phyloP scores from a whole-genome alignment of 352 stramenopile genomes.

The Achlya hypogyna region DNA sequence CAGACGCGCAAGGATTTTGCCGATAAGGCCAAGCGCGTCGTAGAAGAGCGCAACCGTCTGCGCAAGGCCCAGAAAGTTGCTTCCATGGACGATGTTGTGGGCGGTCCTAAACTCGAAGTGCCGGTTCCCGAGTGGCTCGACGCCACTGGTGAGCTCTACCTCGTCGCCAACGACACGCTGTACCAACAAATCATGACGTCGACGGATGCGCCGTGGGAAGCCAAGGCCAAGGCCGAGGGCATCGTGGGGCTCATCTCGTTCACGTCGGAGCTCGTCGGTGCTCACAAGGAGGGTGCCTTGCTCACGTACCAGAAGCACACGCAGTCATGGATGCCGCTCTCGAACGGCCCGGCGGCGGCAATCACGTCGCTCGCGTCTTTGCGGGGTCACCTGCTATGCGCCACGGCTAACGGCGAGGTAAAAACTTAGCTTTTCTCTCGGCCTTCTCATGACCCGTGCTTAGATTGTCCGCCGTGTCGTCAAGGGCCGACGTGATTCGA shows the following conservation, averaged over 20 bases:
- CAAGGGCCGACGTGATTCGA: not conserved
- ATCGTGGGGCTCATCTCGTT: slow-evolving; percentile 67
- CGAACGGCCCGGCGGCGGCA: slow-evolving; percentile 28
- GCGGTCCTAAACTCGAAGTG: slow-evolving; percentile 13
- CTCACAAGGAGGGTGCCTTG: slow-evolving; percentile 42
- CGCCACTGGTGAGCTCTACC: slow-evolving; percentile 63
- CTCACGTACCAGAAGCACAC: slow-evolving; percentile 38
- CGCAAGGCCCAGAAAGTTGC: slow-evolving; percentile 45
- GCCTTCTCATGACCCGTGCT: not conserved
- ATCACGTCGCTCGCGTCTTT: slow-evolving; percentile 60
- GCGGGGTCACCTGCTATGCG: slow-evolving; percentile 51
- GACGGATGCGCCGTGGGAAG: slow-evolving; percentile 28
- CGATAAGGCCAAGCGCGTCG: slow-evolving; percentile 80
- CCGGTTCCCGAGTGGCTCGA: slow-evolving; percentile 64
- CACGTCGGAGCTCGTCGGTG: slow-evolving; percentile 53
- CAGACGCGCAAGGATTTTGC: slow-evolving; percentile 76
- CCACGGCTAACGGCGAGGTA: slow-evolving; percentile 38
- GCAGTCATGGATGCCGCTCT: slow-evolving; percentile 41
- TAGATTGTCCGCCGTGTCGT: slow-evolving; percentile 15
- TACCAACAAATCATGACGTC: slow-evolving; percentile 33
- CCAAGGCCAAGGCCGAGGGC: slow-evolving; percentile 31
- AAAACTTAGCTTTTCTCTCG: no score
- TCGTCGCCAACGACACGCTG: slow-evolving; percentile 43
- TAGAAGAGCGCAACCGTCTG: slow-evolving; percentile 40
- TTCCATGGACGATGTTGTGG: slow-evolving; percentile 1